Percentiles rank a stretch among this genome's conserved stretches.
phyloP scores from a whole-genome alignment of 2,329 filamentous ascomycete species.

The Nannizziopsis arthrosporioides region DNA sequence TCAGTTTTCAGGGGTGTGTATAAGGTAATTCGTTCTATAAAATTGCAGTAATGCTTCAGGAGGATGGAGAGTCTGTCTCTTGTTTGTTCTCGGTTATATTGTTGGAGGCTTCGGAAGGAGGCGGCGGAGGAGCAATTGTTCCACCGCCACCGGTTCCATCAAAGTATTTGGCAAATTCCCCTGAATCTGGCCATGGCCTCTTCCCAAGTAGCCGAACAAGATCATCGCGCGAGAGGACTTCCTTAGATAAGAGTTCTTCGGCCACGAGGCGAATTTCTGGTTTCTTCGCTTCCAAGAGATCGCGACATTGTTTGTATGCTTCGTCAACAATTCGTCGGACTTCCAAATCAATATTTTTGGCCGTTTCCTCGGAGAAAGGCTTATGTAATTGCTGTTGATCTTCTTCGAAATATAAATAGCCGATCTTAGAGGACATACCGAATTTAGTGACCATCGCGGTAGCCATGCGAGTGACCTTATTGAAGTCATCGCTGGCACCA shows the following conservation, averaged over 20 bases:
- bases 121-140: conserved; percentile 19
- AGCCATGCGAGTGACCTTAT: conserved; percentile 93
- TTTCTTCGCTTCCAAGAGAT: conserved; percentile 75
- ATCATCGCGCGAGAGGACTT: conserved; percentile 82
- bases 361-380: conserved; percentile 90
- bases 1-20: not conserved
- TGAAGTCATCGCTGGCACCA: conserved; percentile 92
- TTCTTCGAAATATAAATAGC: conserved; percentile 79
- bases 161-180: conserved; percentile 94
- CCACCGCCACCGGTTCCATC: conserved; percentile 38
- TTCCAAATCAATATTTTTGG: conserved; percentile 80
- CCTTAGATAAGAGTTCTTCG: conserved; percentile 84
- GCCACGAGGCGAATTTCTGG: conserved; percentile 77
- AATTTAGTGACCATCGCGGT: conserved; percentile 98
- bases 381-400: conserved; percentile 77
- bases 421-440: conserved; percentile 93
- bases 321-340: conserved; percentile 84
- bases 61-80: not conserved
- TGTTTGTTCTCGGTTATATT: conserved; percentile 2
- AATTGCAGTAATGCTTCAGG: not conserved
- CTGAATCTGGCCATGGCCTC: conserved; percentile 69
- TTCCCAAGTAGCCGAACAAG: conserved; percentile 79
- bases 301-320: conserved; percentile 81
- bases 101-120: conserved; percentile 7
- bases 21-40: conserved; percentile 2